A percentile compares a stretch with the other conserved stretches of the same genome.
phyloP scores from a whole-genome alignment of 257 asterid species.

The Solanum gandarillasii region DNA sequence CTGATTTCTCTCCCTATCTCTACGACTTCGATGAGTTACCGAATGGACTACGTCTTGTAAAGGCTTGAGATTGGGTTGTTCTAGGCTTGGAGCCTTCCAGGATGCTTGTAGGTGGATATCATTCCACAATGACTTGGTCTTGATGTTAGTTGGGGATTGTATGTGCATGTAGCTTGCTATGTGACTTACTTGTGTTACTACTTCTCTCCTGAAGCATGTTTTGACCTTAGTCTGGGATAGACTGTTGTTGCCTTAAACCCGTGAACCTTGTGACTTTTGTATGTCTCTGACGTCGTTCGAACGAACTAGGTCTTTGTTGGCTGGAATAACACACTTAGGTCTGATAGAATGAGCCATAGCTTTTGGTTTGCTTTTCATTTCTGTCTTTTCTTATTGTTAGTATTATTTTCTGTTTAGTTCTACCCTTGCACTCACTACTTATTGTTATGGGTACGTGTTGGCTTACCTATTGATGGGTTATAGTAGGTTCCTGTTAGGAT shows the following conservation, averaged over 20 bases:
- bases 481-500: background rate
- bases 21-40: background rate
- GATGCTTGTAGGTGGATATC: background rate
- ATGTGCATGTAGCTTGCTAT: background rate
- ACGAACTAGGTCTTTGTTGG: background rate
- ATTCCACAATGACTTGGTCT: background rate
- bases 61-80: background rate
- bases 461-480: no score
- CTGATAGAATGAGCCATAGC: background rate
- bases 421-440: background rate
- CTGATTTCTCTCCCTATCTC: background rate
- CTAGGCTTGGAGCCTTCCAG: background rate
- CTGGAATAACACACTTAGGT: background rate
- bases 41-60: background rate
- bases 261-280: background rate
- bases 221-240: background rate
- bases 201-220: background rate
- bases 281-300: background rate
- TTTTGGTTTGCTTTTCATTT: background rate
- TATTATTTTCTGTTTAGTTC: background rate
- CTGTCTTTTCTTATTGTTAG: background rate
- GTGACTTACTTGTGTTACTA: background rate
- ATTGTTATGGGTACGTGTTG: background rate
- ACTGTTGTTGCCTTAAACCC: background rate
- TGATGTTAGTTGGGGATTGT: background rate